phyloP scores from a whole-genome alignment of 1,284 basidiomycete species.

The Puccinia triticina region DNA sequence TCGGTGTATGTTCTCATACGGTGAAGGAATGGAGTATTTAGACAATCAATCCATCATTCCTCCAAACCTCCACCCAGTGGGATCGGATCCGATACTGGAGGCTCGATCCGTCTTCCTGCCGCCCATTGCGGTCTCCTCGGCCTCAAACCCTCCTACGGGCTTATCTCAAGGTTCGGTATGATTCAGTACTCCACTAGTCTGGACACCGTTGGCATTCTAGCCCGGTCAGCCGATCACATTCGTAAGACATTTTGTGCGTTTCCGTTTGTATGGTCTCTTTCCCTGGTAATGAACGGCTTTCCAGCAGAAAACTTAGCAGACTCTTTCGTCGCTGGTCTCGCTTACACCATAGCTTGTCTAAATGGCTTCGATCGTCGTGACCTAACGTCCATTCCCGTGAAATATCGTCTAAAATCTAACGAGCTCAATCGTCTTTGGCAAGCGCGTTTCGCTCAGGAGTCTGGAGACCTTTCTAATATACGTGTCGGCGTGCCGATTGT shows the following conservation, averaged over 20 bases:
- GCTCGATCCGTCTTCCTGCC: constrained; percentile 87
- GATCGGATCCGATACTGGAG: constrained; percentile 91
- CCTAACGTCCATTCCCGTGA: constrained; percentile 20
- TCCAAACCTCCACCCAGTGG: constrained; percentile 66
- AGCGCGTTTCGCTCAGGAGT: not conserved
- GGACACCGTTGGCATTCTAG: constrained; percentile 87
- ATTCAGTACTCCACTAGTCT: constrained; percentile 91
- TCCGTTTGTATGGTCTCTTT: not conserved
- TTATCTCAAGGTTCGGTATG: constrained; percentile 87
- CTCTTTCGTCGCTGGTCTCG: constrained; percentile 9
- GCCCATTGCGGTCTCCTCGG: constrained; percentile 91
- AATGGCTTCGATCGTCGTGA: constrained; percentile 21
- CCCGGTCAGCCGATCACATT: constrained; percentile 65
- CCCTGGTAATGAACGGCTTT: not conserved
- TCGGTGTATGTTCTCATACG: not conserved
- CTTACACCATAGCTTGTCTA: not conserved
- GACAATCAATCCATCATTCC: not conserved
- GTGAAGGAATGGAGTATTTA: not conserved
- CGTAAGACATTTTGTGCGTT: constrained; percentile 69
- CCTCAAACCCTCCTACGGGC: constrained; percentile 90
- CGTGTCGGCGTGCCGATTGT: constrained; percentile 34
- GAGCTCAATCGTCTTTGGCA: constrained; percentile 11
- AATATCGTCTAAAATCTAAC: not conserved
- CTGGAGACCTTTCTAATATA: constrained; percentile 26
- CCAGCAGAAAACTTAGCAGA: not conserved